Base-by-base conservation (phyloP, 768 basidiomycete species). In the Hypholoma fasciculare region DNA sequence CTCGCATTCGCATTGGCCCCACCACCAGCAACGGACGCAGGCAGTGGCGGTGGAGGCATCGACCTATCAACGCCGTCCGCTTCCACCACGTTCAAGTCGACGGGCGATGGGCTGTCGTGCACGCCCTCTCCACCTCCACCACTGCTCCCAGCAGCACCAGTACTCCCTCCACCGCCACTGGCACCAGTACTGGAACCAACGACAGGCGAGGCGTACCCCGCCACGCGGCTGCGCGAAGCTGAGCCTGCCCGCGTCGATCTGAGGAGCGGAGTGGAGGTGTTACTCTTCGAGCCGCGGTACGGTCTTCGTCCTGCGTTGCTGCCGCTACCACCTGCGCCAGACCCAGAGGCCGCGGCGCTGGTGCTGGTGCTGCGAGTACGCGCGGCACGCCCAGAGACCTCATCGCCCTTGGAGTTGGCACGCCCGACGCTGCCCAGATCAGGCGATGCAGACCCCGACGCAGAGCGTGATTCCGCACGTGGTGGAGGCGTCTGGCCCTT, bases 11-110 rank as follows among this genome's bases (percentile, higher is more conserved):
- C 11, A 42, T 17, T 20, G 6, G 30, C 30, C 3, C 30, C 30
- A 7, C 30, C 30, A 7, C 30, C 30, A 34, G 30, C 30, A 34
- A 34, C 30, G 9, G 30, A 34, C 2, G 65, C 47, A 1, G 79
- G 77, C 6, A 80, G 71, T 8, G 90, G 90, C 7, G 93, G 92
- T 0, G 94, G 94, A 1, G 92, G 92, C 93, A 96, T 94, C 9
- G 85, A 81, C 27, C 60, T 52, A 47, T 61, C 59, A 9, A 61
- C 49, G 20, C 49, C 49, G 38, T 43, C 57, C 46, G 54, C 59
- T 37, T 13, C 52, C 8, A 59, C 65, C 17, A 91, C 72, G 72
- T 64, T 65, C 54, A 68, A 52, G 58, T 96, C 94, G 1, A 96
- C 92, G 2, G 94, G 94, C 5, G 90, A 92, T 0, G 94, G 93